A percentile compares a stretch with the other conserved stretches of the same genome.
Conservation (phyloP, 192 early-diverging fungal genomes). For the Paraglomus brasilianum region DNA sequence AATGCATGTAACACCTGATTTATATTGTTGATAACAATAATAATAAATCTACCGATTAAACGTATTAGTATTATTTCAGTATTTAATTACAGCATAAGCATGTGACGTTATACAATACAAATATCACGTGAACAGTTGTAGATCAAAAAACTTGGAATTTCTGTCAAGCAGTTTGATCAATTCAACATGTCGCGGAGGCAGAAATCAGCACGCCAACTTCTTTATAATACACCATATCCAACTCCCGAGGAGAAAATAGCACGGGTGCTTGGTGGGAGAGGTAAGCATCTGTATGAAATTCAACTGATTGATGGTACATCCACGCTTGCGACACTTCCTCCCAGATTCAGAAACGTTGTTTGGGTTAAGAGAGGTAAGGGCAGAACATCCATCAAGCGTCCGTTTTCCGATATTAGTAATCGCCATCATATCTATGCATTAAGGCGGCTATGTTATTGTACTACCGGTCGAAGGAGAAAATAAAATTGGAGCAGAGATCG, state of each 20-base stretch:
- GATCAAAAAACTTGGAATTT: too few species aligned
- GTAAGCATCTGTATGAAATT: conserved; percentile 73
- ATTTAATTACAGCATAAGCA: too few species aligned
- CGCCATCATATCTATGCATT: not conserved
- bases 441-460: conserved; percentile 69
- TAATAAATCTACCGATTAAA: too few species aligned
- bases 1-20: too few species aligned
- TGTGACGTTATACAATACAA: too few species aligned
- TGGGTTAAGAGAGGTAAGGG: conserved; percentile 78
- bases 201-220: conserved; percentile 36
- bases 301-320: conserved; percentile 51
- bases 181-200: conserved; percentile 41
- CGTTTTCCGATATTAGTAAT: conserved; percentile 4
- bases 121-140: too few species aligned
- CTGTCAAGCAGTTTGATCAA: too few species aligned
- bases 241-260: conserved; percentile 51
- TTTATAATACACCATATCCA: conserved; percentile 35
- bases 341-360: conserved; percentile 74
- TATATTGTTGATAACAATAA: too few species aligned
- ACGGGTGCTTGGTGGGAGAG: conserved; percentile 62
- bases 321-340: conserved; percentile 69
- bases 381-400: not conserved
- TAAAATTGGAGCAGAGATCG: conserved; percentile 78
- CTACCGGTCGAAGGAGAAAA: conserved; percentile 53
- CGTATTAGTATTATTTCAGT: too few species aligned